A percentile compares a stretch with the other conserved stretches of the same genome.
Evolutionary conservation across 495 filamentous ascomycete genomes (phyloP).

Genomic region (Penicillium egyptiacum): DNA sequence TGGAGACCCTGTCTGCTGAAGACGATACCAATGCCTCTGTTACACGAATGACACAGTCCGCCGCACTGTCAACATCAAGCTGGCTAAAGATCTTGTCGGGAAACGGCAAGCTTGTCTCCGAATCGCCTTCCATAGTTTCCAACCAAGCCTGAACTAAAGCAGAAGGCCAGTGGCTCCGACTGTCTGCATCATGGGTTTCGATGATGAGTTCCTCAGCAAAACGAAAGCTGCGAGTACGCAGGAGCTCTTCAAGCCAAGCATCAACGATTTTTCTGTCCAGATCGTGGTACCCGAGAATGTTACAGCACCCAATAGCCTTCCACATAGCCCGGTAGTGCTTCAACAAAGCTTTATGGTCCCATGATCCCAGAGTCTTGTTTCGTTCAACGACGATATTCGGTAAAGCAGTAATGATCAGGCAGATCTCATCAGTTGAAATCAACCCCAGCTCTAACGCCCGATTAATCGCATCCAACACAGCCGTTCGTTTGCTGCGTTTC

Average conservation of each 20-base stretch:
- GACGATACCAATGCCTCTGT: conserved; percentile 34
- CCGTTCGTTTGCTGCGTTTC: conserved; percentile 17
- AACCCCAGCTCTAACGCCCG: conserved; percentile 42
- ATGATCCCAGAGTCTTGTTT: conserved; percentile 19
- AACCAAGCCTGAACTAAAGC: conserved; percentile 34
- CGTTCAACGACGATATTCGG: conserved; percentile 24
- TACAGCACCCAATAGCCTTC: conserved; percentile 43
- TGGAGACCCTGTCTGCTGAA: conserved; percentile 10
- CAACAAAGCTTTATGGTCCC: conserved; percentile 19
- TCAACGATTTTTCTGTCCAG: conserved; percentile 31
- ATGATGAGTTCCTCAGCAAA: conserved; percentile 38
- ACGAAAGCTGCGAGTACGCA: conserved; percentile 18
- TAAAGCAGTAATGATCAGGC: conserved; percentile 29
- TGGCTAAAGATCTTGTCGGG: conserved; percentile 22
- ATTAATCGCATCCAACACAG: conserved; percentile 32
- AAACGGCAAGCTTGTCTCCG: conserved; percentile 11
- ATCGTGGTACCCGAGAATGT: conserved; percentile 37
- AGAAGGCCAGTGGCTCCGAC: conserved; percentile 25
- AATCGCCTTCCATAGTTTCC: conserved; percentile 10
- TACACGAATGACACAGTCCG: conserved; percentile 32
- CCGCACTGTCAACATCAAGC: conserved; percentile 27
- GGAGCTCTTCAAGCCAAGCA: conserved; percentile 35
- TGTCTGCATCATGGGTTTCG: conserved; percentile 25
- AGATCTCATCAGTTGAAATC: conserved; percentile 38
- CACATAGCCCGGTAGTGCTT: conserved; percentile 37